A percentile compares a stretch with the other conserved stretches of the same genome.
Conservation (phyloP, 805 yeast species). For the Millerozyma acaciae region DNA sequence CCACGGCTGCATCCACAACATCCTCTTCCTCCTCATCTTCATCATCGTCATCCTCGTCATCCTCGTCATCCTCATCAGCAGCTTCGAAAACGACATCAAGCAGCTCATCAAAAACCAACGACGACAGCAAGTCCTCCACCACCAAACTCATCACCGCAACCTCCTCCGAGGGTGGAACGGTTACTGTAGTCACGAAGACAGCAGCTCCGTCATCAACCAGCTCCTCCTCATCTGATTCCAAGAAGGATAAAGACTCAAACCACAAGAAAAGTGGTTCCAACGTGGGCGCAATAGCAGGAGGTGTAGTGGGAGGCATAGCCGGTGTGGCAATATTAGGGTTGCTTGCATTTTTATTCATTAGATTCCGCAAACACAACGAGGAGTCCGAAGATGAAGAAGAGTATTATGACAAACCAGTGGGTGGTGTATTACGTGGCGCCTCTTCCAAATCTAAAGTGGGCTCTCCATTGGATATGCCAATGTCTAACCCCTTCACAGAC, state of each 20-base stretch:
- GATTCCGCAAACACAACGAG: constrained; percentile 21
- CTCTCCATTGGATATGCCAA: constrained; percentile 34
- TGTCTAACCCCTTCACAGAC: constrained; percentile 60
- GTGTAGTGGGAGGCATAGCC: constrained; percentile 42
- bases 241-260: constrained; percentile 3
- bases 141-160: constrained; percentile 4
- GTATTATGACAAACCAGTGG: constrained; percentile 26
- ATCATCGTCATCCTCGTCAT: constrained; percentile 1
- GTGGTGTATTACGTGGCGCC: constrained; percentile 14
- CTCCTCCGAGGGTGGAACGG: constrained; percentile 7
- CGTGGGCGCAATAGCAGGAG: constrained; percentile 40
- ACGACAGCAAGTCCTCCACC: constrained; percentile 1
- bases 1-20: constrained; percentile 9
- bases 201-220: constrained; percentile 6
- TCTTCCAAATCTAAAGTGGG: constrained; percentile 15
- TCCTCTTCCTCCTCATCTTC: constrained; percentile 8
- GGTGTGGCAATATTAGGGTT: constrained; percentile 24
- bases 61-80: constrained; percentile 7
- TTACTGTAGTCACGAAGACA: constrained; percentile 9
- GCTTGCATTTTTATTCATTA: constrained; percentile 28
- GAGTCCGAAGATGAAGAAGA: constrained; percentile 39
- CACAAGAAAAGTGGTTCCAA: constrained; percentile 19
- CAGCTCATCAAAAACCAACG: constrained; percentile 2
- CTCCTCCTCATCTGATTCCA: neutral
- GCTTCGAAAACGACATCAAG: constrained; percentile 10